A percentile compares a stretch with the other conserved stretches of the same genome.
phyloP scores from a whole-genome alignment of 2,329 filamentous ascomycete species.

The Dichotomopilus funicola region DNA sequence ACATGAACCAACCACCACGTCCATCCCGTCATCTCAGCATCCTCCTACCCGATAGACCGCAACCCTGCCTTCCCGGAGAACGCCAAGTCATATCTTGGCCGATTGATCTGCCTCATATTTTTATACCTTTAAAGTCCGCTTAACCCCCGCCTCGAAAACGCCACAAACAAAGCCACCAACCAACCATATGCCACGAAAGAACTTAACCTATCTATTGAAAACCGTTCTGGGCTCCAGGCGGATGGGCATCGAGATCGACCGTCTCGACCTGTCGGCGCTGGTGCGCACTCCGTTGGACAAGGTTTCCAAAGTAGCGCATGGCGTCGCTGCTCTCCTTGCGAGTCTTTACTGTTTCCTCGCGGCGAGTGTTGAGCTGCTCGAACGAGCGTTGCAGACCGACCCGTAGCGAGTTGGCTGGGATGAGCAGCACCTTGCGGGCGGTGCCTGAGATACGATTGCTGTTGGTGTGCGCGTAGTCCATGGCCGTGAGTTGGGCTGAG shows the following conservation, averaged over 20 bases:
- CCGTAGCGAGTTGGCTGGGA: constrained; percentile 80
- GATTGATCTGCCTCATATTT: too few species aligned
- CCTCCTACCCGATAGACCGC: too few species aligned
- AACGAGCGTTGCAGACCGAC: constrained; percentile 77
- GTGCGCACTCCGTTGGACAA: constrained; percentile 59
- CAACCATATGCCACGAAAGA: neutral
- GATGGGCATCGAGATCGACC: constrained; percentile 51
- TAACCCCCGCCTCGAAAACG: neutral
- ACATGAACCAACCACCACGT: too few species aligned
- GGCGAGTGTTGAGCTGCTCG: constrained; percentile 71
- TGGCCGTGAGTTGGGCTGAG: constrained; percentile 65
- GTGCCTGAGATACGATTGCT: constrained; percentile 75
- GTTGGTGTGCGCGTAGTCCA: constrained; percentile 93
- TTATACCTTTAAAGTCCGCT: too few species aligned
- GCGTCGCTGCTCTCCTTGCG: constrained; percentile 80
- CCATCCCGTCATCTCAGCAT: too few species aligned
- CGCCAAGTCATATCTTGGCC: too few species aligned
- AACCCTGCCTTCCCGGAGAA: too few species aligned
- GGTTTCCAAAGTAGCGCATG: constrained; percentile 80
- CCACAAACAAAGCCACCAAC: neutral
- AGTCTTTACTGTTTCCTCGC: constrained; percentile 77
- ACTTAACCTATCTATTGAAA: neutral
- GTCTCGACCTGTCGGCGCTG: constrained; percentile 45
- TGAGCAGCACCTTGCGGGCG: constrained; percentile 80
- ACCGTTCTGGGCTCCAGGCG: constrained; percentile 20